phyloP scores from a whole-genome alignment of 1,284 basidiomycete species.

The Ganoderma leucocontextum region DNA sequence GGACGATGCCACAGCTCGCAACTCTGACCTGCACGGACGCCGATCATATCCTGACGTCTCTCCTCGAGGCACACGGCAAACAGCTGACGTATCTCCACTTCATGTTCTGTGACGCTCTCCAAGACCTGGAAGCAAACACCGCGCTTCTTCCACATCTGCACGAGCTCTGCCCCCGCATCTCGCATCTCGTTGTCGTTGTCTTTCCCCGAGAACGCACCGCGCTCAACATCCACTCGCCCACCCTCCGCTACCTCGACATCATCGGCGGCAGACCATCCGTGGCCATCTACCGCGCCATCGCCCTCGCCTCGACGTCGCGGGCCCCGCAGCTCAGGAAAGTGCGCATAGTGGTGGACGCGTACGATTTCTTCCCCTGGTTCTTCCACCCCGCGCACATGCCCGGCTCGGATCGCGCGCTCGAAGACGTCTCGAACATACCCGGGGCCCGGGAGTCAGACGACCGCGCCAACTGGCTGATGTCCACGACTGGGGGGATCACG shows the following conservation, averaged over 20 bases:
- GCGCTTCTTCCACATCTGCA: background rate
- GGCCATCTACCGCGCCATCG: background rate
- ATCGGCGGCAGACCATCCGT: background rate
- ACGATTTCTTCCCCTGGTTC: background rate
- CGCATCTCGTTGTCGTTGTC: background rate
- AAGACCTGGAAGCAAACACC: background rate
- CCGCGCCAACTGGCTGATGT: background rate
- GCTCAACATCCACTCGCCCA: slow-evolving; percentile 1
- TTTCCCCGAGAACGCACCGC: background rate
- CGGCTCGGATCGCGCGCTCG: background rate
- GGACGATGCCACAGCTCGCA: background rate
- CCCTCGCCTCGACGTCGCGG: background rate
- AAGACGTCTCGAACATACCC: background rate
- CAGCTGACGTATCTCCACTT: background rate
- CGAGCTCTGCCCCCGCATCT: background rate
- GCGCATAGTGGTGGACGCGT: background rate
- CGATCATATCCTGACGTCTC: background rate
- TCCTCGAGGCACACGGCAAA: background rate
- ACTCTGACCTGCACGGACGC: background rate
- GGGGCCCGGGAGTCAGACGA: background rate
- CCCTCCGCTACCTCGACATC: slow-evolving; percentile 5
- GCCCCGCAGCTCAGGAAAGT: background rate
- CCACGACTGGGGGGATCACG: background rate
- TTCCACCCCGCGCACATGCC: background rate
- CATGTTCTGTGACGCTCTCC: background rate